Evolutionary conservation across 257 asterid genomes (phyloP), one percentile per base, ranked within the genome.

Genomic region (Solanum bulbocastanum): DNA sequence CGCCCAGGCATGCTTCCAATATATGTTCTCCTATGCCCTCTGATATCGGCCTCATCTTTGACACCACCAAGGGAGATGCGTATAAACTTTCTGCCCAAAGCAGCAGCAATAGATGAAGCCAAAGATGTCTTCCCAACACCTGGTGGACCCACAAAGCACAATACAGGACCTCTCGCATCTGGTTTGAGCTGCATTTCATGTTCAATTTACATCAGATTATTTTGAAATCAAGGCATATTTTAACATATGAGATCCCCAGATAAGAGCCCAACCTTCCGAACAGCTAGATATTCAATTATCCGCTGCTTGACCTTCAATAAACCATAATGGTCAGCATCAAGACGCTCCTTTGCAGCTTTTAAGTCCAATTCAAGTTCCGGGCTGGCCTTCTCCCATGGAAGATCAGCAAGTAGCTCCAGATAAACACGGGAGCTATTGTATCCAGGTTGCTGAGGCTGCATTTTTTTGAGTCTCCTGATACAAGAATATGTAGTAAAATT

Each of bases 1-100:
- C 98, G 99, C 73, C 99, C 99, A 83, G 98, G 99, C 99, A 97
- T 97, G 92, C 99, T 97, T 88, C 99, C 99, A 87, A 96, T 95
- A 87, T 97, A 97, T 68, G 98, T 96, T 89, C 99, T 96, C 88
- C 99, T 94, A 86, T 95, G 99, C 91, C 99, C 99, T 91, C 99
- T 93, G 88, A 97, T 95, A 89, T 97, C 99, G 73, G 99, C 99
- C 92, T 97, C 99, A 86, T 97, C 99, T 89, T 96, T 96, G 32
- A 97, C 99, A 90, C 99, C 99, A 88, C 99, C 99, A 52, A 97
- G 94, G 88, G 99, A 95, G 92, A 97, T 95, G 89, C 99, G 99
- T 44, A 96, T 88, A 92, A 96, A 97, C 91, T 97, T 96, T 93
- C 98, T 94, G 86, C 99, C 99, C 93, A 97, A 91, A 89, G 99